phyloP scores from a whole-genome alignment of 805 yeast species.

The Candida arabinofermentans region DNA sequence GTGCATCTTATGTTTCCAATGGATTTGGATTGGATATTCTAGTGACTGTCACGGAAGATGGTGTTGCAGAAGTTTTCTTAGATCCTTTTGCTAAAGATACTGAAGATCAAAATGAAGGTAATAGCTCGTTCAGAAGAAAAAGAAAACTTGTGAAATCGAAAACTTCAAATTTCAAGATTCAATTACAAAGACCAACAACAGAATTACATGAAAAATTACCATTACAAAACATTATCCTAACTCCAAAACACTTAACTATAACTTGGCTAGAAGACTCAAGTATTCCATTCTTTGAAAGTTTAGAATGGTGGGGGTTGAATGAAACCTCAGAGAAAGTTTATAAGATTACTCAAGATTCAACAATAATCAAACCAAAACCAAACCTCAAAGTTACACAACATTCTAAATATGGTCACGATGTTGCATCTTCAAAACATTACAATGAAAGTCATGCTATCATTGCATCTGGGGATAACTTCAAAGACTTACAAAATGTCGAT shows the following conservation, averaged over 20 bases:
- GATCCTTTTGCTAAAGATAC: constrained; percentile 39
- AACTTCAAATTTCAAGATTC: constrained; percentile 42
- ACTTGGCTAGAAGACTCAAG: constrained; percentile 63
- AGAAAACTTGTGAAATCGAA: constrained; percentile 47
- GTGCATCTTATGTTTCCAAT: constrained; percentile 36
- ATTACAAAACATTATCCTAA: constrained; percentile 20
- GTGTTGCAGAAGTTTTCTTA: constrained; percentile 66
- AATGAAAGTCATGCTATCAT: constrained; percentile 59
- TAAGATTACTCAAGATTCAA: constrained; percentile 23
- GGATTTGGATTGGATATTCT: constrained; percentile 34
- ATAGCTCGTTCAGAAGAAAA: constrained; percentile 37
- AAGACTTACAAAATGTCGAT: constrained; percentile 47
- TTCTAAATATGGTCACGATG: constrained; percentile 45
- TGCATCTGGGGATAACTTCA: constrained; percentile 60
- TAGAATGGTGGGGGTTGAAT: constrained; percentile 41
- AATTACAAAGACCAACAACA: constrained; percentile 42
- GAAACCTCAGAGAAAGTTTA: constrained; percentile 20
- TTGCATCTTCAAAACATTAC: constrained; percentile 51
- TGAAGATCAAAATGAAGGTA: constrained; percentile 8
- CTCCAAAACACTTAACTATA: constrained; percentile 36
- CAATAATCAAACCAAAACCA: constrained; percentile 37
- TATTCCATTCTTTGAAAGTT: constrained; percentile 51
- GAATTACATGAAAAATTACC: constrained; percentile 29
- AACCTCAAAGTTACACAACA: constrained; percentile 38
- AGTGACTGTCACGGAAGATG: constrained; percentile 68